Evolutionary conservation across 345 rosid species (phyloP).

Genomic region (Linum trigynum): DNA sequence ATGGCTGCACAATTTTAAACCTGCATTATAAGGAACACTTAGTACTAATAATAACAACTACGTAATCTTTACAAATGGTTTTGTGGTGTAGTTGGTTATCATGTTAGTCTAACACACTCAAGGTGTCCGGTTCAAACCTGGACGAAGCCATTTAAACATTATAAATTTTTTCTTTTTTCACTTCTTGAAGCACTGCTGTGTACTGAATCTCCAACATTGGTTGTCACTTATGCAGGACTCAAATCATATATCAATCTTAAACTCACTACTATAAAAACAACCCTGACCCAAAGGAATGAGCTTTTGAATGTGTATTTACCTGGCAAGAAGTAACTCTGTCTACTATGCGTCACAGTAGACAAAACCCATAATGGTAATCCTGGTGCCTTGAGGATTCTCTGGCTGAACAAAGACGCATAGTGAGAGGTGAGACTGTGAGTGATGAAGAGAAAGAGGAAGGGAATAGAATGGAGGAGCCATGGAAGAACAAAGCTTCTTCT

Average conservation of each 20-base stretch:
- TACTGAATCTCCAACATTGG: too few relatives aligned
- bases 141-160: slow-evolving; percentile 11
- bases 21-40: too few relatives aligned
- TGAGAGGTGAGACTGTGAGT: too few relatives aligned
- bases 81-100: slow-evolving; percentile 13
- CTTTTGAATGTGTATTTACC: slow-evolving; percentile 27
- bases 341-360: slow-evolving; percentile 75
- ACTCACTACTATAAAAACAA: too few relatives aligned
- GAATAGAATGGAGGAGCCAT: slow-evolving; percentile 37
- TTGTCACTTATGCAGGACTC: too few relatives aligned
- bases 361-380: slow-evolving; percentile 63
- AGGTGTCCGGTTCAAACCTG: slow-evolving; percentile 11
- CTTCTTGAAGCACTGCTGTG: too few relatives aligned
- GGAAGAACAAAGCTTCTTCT: slow-evolving; percentile 39
- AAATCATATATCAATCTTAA: too few relatives aligned
- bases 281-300: neutral
- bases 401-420: slow-evolving; percentile 15
- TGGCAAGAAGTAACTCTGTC: slow-evolving; percentile 78
- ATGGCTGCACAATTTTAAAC: too few relatives aligned
- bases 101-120: slow-evolving; percentile 12
- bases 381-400: slow-evolving; percentile 33
- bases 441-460: slow-evolving; percentile 30
- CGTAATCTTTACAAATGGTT: neutral
- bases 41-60: too few relatives aligned
- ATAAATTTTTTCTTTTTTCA: too few relatives aligned